Evolutionary conservation across 495 filamentous ascomycete species (phyloP).

Genomic region (Penicillium antarcticum): DNA sequence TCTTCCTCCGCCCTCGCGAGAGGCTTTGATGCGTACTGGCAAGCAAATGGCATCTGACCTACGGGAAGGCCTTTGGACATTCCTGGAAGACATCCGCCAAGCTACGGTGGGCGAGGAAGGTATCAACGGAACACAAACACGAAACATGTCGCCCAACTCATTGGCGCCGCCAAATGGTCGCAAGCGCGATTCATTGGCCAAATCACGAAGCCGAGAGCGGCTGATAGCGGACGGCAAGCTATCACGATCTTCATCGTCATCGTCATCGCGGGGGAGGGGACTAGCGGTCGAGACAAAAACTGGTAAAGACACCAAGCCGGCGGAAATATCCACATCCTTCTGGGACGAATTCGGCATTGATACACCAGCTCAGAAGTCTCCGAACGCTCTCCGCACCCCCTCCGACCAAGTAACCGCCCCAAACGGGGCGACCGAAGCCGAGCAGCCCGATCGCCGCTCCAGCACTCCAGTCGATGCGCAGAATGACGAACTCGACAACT

Average conservation of each 20-base stretch:
- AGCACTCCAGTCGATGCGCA: slow-evolving; percentile 29
- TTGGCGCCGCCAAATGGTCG: slow-evolving; percentile 19
- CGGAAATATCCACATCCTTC: slow-evolving; percentile 45
- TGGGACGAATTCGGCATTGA: slow-evolving; percentile 55
- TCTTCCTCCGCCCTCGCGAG: slow-evolving; percentile 47
- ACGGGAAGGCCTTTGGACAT: slow-evolving; percentile 89
- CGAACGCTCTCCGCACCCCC: slow-evolving; percentile 31
- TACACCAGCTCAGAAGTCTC: slow-evolving; percentile 46
- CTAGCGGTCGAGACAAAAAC: slow-evolving; percentile 34
- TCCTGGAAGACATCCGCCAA: slow-evolving; percentile 91
- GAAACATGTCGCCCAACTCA: slow-evolving; percentile 30
- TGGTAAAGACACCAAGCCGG: slow-evolving; percentile 48
- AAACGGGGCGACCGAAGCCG: slow-evolving; percentile 26
- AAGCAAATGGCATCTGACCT: slow-evolving; percentile 91
- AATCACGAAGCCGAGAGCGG: slow-evolving; percentile 39
- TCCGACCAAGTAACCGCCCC: slow-evolving; percentile 13
- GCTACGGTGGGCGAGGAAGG: slow-evolving; percentile 93
- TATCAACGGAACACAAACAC: slow-evolving; percentile 54
- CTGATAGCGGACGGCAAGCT: slow-evolving; percentile 32
- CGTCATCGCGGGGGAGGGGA: slow-evolving; percentile 31
- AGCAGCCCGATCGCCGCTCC: slow-evolving; percentile 30
- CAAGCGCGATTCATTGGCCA: slow-evolving; percentile 34
- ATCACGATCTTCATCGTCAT: slow-evolving; percentile 36
- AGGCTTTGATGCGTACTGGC: slow-evolving; percentile 60
- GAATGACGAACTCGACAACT: slow-evolving; percentile 58